Base-by-base conservation (phyloP, 495 filamentous ascomycete species). In the Sabuloglossum arenarium region DNA sequence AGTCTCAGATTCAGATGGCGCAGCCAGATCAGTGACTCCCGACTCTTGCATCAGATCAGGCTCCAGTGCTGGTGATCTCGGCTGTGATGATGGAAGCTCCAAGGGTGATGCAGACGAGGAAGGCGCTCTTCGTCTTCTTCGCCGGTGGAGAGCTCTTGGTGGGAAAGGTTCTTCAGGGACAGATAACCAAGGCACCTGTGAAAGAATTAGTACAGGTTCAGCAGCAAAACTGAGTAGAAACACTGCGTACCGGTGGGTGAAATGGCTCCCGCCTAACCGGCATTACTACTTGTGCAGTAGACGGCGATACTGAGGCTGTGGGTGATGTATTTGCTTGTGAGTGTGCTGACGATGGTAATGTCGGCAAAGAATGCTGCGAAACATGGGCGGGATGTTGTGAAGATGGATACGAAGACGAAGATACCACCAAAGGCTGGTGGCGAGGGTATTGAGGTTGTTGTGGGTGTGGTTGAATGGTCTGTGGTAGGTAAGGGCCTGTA, bases 141-240 rank as follows among this genome's bases (percentile, higher is more conserved):
- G 71, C 62, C 66, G 68, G 55, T 66, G 64, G 27, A 65, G 67
- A 43, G 65, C 64, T 62, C 70, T 63, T 1, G 70, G 64, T 27
- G 88, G 86, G 64, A 91, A 94, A 3, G 76, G 65, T 16, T 67
- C 60, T 24, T 83, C 79, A 2, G 81, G 78, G 31, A 74, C 72
- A 27, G 88, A 94, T n/a, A 81, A 71, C 88, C 88, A 94, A 11
- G 88, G 88, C 2, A 95, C 70, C 79, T 86, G 16, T 4, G 14
- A 30, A 19, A 23, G 14, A 29, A 12, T 51, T 51, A 51, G 47
- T 19, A 51, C 14, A 29, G 14, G 11, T 23, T 27, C 12, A 29
- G 3, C 25, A 6, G 28, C 0, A 14, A 12, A 39, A 16, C 34
- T 16, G 28, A 51, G 28, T 28, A 14, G 16, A 29, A 19, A 14